phyloP scores from a whole-genome alignment of 2,329 filamentous ascomycete species.

The Ophiocordyceps unilateralis region DNA sequence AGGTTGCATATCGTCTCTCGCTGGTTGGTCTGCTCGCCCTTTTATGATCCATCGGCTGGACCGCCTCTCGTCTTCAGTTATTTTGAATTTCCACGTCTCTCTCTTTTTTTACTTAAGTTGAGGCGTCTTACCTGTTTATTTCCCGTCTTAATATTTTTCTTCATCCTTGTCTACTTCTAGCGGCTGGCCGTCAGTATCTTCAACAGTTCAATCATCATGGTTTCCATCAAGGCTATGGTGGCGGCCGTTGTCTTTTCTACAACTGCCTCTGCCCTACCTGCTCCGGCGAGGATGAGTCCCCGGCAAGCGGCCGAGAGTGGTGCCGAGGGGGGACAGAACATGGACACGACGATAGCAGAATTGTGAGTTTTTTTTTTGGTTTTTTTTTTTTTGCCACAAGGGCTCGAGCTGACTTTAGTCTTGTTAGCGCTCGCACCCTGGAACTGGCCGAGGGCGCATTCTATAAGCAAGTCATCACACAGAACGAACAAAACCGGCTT shows the following conservation, averaged over 20 bases:
- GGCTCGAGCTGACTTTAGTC: not conserved
- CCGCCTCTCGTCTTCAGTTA: not conserved
- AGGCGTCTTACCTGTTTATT: not conserved
- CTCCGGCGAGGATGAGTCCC: constrained; percentile 23
- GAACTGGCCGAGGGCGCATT: not conserved
- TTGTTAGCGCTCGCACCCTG: not conserved
- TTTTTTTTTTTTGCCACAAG: too few species aligned
- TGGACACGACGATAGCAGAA: constrained; percentile 31
- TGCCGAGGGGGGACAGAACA: constrained; percentile 22
- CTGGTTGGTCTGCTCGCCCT: not conserved
- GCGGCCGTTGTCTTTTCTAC: constrained; percentile 27
- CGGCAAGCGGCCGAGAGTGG: constrained; percentile 31
- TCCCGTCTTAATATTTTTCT: not conserved
- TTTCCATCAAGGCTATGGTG: constrained; percentile 18
- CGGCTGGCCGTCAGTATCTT: constrained; percentile 2
- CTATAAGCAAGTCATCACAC: constrained; percentile 35
- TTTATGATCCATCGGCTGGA: not conserved
- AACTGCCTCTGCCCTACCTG: constrained; percentile 28
- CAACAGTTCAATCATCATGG: constrained; percentile 9
- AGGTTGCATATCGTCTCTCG: not conserved
- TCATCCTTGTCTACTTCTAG: not conserved
- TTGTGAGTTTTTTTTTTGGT: constrained; percentile 26
- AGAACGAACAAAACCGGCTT: constrained; percentile 10
- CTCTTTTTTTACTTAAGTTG: not conserved
- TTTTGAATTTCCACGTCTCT: not conserved